Conservation (phyloP, 306 rosid species). For the Castanopsis chinensis region DNA sequence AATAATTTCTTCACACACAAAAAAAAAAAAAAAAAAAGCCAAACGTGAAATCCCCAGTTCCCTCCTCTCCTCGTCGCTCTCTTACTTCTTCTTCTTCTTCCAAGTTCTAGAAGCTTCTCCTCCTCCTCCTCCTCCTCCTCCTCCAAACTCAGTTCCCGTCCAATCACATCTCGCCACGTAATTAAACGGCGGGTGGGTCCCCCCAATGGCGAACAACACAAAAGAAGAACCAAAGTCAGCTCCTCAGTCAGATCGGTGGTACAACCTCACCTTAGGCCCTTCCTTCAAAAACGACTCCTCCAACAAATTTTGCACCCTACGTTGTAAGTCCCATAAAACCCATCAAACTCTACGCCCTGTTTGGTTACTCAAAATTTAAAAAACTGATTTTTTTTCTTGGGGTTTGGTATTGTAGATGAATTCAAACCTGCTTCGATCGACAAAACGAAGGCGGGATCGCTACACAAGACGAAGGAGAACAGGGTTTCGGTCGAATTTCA, state of each 20-base stretch:
- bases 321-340: slow-evolving; percentile 51
- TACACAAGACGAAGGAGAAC: slow-evolving; percentile 80
- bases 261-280: slow-evolving; percentile 71
- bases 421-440: slow-evolving; percentile 94
- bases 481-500: slow-evolving; percentile 82
- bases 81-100: background rate
- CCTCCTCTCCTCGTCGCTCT: no score
- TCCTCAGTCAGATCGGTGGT: slow-evolving; percentile 81
- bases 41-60: no score
- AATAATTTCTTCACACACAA: no score
- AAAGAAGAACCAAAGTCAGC: slow-evolving; percentile 86
- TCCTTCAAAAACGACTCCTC: slow-evolving; percentile 82
- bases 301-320: slow-evolving; percentile 80
- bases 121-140: background rate
- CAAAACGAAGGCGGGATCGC: slow-evolving; percentile 65
- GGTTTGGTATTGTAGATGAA: slow-evolving; percentile 56
- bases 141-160: background rate
- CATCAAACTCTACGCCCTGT: background rate
- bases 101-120: background rate
- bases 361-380: slow-evolving; percentile 1
- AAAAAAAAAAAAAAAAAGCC: no score
- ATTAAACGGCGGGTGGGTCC: background rate
- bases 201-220: slow-evolving; percentile 64
- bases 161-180: slow-evolving; percentile 23
- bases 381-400: no score